Evolutionary conservation across 768 basidiomycete genomes (phyloP), one percentile per base, ranked within the genome.

Genomic region (Boletales sp.): DNA sequence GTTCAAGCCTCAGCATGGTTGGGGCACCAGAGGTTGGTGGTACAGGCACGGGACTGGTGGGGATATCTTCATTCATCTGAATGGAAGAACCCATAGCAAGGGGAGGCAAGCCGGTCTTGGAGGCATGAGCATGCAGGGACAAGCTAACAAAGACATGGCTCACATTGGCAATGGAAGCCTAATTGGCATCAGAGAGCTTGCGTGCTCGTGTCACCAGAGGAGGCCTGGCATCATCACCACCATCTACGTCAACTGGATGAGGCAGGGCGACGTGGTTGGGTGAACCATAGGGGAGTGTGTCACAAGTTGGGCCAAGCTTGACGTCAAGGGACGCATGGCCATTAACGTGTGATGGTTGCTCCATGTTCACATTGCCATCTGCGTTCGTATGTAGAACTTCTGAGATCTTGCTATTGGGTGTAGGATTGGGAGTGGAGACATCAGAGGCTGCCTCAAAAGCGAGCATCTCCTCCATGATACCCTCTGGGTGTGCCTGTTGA

Each of bases 161-260:
- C 74, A 89, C 87, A 74, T 89, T 81, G 53, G 82, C 78, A 58
- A 85, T 70, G 15, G 86, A 86, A 42, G 84, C 83, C 65, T 80
- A 78, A 70, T 88, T 85, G 30, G 82, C 82, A 64, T 92, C 87
- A 40, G 86, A 88, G 59, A 81, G 73, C 70, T 83, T 83, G 58
- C 90, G 73, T 24, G 87, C 79, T 54, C 90, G 79, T 78, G 91
- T 92, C 52, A 88, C 86, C 27, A 90, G 90, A n/a, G 86, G 87
- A 12, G 84, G 86, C 53, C 76, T 72, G 50, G 79, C 74, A 54
- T 84, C 82, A 52, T 84, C 82, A 27, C 59, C 67, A 12, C 19
- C 45, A 13, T 59, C 57, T 5, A 27, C 47, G 11, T 55, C 54
- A 0, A 38, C 32, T 42, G 44, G 57, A 40, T 73, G 74, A 21